Percentiles rank a stretch among this genome's conserved stretches.
phyloP scores from a whole-genome alignment of 1,284 basidiomycete species.

The Ustilago curta region DNA sequence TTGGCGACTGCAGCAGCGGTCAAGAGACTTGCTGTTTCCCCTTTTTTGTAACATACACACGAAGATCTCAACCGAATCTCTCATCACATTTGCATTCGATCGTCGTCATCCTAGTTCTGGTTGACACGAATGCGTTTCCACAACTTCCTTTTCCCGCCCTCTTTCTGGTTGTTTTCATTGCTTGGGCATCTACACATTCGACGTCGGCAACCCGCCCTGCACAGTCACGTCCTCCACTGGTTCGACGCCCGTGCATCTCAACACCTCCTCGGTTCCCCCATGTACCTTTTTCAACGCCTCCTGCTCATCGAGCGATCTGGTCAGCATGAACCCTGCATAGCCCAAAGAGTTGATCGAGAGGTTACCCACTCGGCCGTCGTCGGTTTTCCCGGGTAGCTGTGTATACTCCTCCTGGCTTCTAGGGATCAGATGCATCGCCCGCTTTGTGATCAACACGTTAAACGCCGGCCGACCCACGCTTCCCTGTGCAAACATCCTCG shows the following conservation, averaged over 20 bases:
- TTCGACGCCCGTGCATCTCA: slow-evolving; percentile 35
- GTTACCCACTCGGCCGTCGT: slow-evolving; percentile 35
- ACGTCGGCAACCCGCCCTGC: slow-evolving; percentile 37
- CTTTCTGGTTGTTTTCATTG: background rate
- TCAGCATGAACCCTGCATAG: slow-evolving; percentile 64
- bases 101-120: no score
- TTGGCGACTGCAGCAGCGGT: no score
- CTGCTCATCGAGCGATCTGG: slow-evolving; percentile 50
- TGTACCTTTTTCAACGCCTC: slow-evolving; percentile 35
- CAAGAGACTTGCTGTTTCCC: background rate
- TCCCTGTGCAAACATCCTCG: slow-evolving; percentile 29
- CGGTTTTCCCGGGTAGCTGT: slow-evolving; percentile 15
- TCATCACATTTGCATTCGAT: background rate
- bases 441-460: slow-evolving; percentile 62
- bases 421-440: slow-evolving; percentile 66
- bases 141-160: no score
- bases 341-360: slow-evolving; percentile 61
- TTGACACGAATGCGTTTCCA: background rate
- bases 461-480: slow-evolving; percentile 29
- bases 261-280: slow-evolving; percentile 43
- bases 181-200: slow-evolving; percentile 11
- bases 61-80: background rate
- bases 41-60: background rate
- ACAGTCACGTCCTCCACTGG: slow-evolving; percentile 53
- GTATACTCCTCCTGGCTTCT: slow-evolving; percentile 53